phyloP scores from a whole-genome alignment of 2,329 filamentous ascomycete species.

The Pyrenochaeta sp. region DNA sequence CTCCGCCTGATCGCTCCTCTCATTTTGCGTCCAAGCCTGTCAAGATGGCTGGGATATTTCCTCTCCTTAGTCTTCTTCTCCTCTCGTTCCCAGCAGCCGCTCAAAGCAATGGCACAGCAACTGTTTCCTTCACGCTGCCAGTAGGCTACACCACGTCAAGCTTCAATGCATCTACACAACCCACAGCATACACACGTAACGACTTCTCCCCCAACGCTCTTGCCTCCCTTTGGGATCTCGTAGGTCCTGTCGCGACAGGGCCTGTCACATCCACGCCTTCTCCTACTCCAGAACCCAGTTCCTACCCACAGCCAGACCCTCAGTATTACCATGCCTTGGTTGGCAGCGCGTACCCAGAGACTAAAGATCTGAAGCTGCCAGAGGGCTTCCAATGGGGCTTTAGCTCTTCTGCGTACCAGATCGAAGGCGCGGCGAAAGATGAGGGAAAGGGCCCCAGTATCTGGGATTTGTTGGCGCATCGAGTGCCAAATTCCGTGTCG shows the following conservation, averaged over 20 bases:
- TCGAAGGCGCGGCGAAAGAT: slow-evolving; percentile 55
- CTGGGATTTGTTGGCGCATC: slow-evolving; percentile 56
- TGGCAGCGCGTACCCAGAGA: slow-evolving; percentile 43
- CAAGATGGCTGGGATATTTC: slow-evolving; percentile 31
- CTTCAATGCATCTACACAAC: slow-evolving; percentile 55
- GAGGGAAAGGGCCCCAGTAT: slow-evolving; percentile 55
- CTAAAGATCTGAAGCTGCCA: slow-evolving; percentile 51
- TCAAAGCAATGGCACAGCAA: slow-evolving; percentile 25
- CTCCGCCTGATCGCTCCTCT: slow-evolving; percentile 1
- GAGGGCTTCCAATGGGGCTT: slow-evolving; percentile 55
- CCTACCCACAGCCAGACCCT: slow-evolving; percentile 49
- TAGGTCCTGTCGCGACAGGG: slow-evolving; percentile 54
- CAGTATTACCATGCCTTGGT: slow-evolving; percentile 55
- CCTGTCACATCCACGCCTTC: slow-evolving; percentile 53
- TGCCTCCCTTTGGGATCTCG: slow-evolving; percentile 56
- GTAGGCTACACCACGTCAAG: slow-evolving; percentile 48
- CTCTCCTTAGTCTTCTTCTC: slow-evolving; percentile 27
- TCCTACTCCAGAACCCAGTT: slow-evolving; percentile 54
- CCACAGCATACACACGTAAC: slow-evolving; percentile 53
- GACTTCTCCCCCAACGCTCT: slow-evolving; percentile 59
- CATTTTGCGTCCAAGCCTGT: background rate
- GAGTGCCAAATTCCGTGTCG: slow-evolving; percentile 51
- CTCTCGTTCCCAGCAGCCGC: slow-evolving; percentile 19
- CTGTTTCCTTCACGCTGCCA: slow-evolving; percentile 40
- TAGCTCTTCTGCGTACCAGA: slow-evolving; percentile 53